Percentiles rank a stretch among this genome's conserved stretches.
These are phyloP conservation scores for Elsinoe australis DNA, from an alignment of 2,329 filamentous ascomycete species.

Conservation along the genomic window DNA sequence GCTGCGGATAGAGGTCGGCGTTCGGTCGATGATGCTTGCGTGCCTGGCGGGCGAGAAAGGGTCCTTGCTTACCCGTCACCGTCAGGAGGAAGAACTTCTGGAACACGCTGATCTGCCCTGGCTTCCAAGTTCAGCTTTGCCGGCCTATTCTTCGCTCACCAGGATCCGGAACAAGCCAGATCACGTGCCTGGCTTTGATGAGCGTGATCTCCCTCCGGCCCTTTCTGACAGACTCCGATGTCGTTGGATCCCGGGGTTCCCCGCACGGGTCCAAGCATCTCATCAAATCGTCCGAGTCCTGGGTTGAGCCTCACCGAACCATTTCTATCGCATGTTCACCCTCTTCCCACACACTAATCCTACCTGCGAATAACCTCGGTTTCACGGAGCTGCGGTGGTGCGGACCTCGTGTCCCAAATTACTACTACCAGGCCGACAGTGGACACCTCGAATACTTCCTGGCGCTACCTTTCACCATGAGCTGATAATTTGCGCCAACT, in stretches of 20 bases:
- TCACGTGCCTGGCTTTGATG: neutral
- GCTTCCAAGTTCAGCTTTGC: too few species aligned
- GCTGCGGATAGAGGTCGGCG: neutral
- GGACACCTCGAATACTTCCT: neutral
- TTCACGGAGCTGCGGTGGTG: too few species aligned
- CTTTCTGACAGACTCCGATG: too few species aligned
- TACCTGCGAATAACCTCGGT: neutral
- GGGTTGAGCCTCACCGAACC: constrained; percentile 15
- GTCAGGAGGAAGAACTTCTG: too few species aligned
- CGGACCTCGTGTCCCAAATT: too few species aligned
- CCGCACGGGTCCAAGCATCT: constrained; percentile 8
- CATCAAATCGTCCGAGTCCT: constrained; percentile 2
- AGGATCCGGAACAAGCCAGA: too few species aligned
- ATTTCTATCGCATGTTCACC: neutral
- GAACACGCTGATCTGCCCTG: too few species aligned
- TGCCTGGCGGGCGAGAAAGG: neutral
- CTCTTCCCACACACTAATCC: neutral
- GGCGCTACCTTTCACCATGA: neutral
- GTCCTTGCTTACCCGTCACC: too few species aligned
- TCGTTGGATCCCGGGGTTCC: constrained; percentile 11
- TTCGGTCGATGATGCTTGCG: neutral
- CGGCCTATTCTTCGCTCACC: too few species aligned
- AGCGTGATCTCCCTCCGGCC: too few species aligned
- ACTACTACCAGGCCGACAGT: too few species aligned
- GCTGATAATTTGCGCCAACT: neutral